phyloP scores from a whole-genome alignment of 2,329 filamentous ascomycete species.

The Albophoma yamanashiensis region DNA sequence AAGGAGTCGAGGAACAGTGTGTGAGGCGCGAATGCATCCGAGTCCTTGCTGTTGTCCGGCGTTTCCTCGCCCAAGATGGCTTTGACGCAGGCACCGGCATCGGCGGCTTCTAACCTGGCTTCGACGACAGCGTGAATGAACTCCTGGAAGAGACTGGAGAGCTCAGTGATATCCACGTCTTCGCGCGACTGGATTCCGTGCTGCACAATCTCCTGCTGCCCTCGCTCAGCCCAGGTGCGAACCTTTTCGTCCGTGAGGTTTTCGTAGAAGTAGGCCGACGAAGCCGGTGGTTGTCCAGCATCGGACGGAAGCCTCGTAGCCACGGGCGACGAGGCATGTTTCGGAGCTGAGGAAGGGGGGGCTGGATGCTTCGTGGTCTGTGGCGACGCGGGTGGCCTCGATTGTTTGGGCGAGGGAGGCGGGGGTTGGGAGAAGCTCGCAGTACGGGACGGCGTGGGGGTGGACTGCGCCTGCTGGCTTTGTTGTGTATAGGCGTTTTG shows the following conservation, averaged over 20 bases:
- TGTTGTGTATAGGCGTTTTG: constrained; percentile 9
- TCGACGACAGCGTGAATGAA: constrained; percentile 67
- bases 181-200: constrained; percentile 53
- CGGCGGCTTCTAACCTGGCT: constrained; percentile 51
- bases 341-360: constrained; percentile 2
- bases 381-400: constrained; percentile 11
- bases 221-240: constrained; percentile 54
- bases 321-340: constrained; percentile 6
- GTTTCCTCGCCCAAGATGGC: constrained; percentile 56
- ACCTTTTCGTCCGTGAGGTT: constrained; percentile 63
- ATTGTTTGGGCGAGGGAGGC: constrained; percentile 7
- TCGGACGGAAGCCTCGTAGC: constrained; percentile 11
- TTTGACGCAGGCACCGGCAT: constrained; percentile 63
- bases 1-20: constrained; percentile 75
- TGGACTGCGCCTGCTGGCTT: constrained; percentile 3
- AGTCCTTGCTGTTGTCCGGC: constrained; percentile 38
- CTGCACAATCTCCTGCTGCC: constrained; percentile 56
- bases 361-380: constrained; percentile 8
- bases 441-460: constrained; percentile 6
- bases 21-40: constrained; percentile 46
- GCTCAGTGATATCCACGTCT: constrained; percentile 55
- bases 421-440: constrained; percentile 3
- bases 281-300: constrained; percentile 17
- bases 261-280: constrained; percentile 56
- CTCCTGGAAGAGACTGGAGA: constrained; percentile 74